Conservation (phyloP, 2,329 filamentous ascomycete species). For the Arthroderma uncinatum region DNA sequence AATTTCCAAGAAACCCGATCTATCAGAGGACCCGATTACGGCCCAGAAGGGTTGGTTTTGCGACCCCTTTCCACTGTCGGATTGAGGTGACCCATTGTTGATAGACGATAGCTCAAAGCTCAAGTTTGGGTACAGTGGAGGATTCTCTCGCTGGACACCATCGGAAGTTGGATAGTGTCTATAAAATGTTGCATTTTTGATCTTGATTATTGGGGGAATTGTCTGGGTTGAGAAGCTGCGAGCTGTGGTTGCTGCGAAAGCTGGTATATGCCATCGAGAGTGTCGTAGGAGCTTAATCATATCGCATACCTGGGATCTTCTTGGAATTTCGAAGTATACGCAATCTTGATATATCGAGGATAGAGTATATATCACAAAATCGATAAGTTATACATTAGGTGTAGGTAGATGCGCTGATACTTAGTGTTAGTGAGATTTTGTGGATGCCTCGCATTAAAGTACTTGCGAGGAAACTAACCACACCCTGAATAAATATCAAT, state of each 20-base stretch:
- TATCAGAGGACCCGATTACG: constrained; percentile 66
- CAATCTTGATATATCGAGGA: background rate
- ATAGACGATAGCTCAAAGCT: constrained; percentile 53
- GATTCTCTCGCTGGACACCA: constrained; percentile 45
- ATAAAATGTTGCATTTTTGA: constrained; percentile 74
- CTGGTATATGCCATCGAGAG: background rate
- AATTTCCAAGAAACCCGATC: constrained; percentile 72
- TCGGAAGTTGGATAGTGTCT: constrained; percentile 53
- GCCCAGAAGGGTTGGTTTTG: constrained; percentile 58
- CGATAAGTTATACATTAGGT: background rate
- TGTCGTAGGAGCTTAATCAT: background rate
- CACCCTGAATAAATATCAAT: no score
- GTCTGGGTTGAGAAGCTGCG: constrained; percentile 12
- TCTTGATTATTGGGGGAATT: constrained; percentile 51
- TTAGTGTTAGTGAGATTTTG: background rate
- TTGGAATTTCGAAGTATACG: background rate
- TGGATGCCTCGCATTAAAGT: background rate
- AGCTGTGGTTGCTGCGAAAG: background rate
- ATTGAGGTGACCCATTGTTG: background rate
- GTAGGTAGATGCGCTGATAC: background rate
- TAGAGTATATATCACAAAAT: background rate
- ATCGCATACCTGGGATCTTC: background rate
- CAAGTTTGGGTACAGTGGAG: constrained; percentile 60
- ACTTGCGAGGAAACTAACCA: no score
- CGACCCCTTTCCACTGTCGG: background rate